Evolutionary conservation across 2,329 filamentous ascomycete genomes (phyloP).

Genomic region (Colletotrichum musae): DNA sequence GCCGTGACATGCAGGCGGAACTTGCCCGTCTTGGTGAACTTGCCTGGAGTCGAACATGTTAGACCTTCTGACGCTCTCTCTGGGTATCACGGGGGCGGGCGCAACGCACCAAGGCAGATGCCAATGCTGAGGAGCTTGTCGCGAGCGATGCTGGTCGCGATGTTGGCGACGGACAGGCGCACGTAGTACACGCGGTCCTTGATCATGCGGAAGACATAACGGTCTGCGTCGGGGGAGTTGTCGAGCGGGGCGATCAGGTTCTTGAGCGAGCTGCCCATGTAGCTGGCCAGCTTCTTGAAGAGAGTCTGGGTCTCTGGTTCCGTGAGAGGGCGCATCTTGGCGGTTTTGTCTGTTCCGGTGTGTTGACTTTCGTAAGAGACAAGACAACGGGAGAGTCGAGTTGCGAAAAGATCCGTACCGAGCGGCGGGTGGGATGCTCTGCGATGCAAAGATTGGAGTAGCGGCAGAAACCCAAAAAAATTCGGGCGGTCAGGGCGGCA

Average conservation of each 20-base stretch:
- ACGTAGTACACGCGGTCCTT: conserved; percentile 89
- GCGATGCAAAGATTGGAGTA: conserved; percentile 37
- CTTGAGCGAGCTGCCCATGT: conserved; percentile 89
- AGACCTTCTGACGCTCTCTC: not conserved
- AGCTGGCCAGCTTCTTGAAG: conserved; percentile 94
- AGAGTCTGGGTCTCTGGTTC: conserved; percentile 85
- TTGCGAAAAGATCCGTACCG: conserved; percentile 2
- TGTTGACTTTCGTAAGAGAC: conserved; percentile 5
- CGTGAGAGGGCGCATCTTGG: conserved; percentile 84
- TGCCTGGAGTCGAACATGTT: conserved; percentile 66
- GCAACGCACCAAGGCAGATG: conserved; percentile 77
- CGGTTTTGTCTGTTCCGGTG: conserved; percentile 7
- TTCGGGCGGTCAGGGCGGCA: conserved; percentile 46
- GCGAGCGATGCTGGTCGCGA: conserved; percentile 88
- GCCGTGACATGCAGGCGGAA: conserved; percentile 94
- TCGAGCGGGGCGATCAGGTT: conserved; percentile 84
- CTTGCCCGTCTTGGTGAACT: conserved; percentile 97
- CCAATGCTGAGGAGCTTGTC: conserved; percentile 89
- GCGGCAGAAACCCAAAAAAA: conserved; percentile 47
- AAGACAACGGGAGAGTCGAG: conserved; percentile 5
- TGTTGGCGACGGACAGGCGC: conserved; percentile 88
- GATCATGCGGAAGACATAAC: conserved; percentile 84
- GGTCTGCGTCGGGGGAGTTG: conserved; percentile 77
- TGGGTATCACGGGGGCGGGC: not conserved
- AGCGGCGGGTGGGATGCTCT: conserved; percentile 23